A percentile compares a stretch with the other conserved stretches of the same genome.
Evolutionary conservation across 2,329 filamentous ascomycete species (phyloP).

Genomic region (Fusarium concolor): DNA sequence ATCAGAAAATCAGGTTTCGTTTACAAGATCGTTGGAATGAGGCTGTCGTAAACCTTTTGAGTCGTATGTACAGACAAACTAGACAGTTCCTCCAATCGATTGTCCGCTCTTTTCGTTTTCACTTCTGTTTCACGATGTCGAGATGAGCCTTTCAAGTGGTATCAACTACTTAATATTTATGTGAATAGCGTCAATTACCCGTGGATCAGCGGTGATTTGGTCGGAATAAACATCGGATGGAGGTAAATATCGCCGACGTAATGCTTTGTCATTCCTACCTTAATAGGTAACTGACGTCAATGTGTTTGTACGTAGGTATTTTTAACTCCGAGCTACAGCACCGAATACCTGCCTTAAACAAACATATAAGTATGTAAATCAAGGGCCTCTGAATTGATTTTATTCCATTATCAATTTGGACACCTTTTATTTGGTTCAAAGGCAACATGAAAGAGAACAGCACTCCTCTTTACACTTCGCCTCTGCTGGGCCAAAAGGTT

Average conservation of each 20-base stretch:
- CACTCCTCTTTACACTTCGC: conserved; percentile 57
- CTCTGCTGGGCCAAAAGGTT: conserved; percentile 55
- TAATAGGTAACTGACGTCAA: conserved; percentile 22
- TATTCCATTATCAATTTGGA: not conserved
- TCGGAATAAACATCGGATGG: conserved; percentile 33
- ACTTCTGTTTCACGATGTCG: not conserved
- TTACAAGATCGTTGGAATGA: conserved; percentile 22
- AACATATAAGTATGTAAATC: conserved; percentile 7
- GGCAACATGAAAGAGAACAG: conserved; percentile 54
- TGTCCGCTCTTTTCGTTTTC: conserved; percentile 20
- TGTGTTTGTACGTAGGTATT: not conserved
- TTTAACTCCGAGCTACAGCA: conserved; percentile 32
- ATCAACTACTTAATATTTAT: not conserved
- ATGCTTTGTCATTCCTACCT: conserved; percentile 4
- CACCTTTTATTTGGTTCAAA: not conserved
- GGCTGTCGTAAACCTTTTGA: not conserved
- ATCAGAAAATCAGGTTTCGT: not conserved
- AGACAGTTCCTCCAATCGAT: conserved; percentile 29
- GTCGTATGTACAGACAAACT: conserved; percentile 9
- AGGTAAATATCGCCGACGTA: conserved; percentile 8
- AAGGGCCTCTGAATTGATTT: not conserved
- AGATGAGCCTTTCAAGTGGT: not conserved
- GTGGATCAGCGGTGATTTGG: not conserved
- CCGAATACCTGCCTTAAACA: conserved; percentile 2
- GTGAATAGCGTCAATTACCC: conserved; percentile 8